A percentile compares a stretch with the other conserved stretches of the same genome.
These are phyloP conservation scores for Saturnispora quitensis DNA, from an alignment of 805 yeast genomes.

Conservation along the genomic window DNA sequence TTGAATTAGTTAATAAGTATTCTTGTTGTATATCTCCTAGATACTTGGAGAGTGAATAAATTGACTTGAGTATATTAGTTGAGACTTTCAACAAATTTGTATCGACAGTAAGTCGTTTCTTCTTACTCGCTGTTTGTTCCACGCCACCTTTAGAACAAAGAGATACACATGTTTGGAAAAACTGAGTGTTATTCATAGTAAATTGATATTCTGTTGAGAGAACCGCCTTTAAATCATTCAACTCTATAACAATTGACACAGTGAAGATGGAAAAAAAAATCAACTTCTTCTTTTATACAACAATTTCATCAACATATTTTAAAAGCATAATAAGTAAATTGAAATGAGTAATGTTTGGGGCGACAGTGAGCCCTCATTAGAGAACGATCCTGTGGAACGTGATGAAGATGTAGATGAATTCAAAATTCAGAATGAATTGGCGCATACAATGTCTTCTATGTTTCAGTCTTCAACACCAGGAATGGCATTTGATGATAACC, in stretches of 20 bases:
- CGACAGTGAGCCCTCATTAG: not conserved
- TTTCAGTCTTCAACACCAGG: conserved; percentile 5
- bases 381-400: not conserved
- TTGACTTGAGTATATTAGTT: conserved; percentile 1
- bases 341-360: conserved; percentile 6
- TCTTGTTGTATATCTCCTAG: conserved; percentile 27
- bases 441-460: conserved; percentile 14
- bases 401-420: conserved; percentile 11
- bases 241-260: not conserved
- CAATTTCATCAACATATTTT: not conserved
- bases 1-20: conserved; percentile 27
- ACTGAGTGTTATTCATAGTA: conserved; percentile 4
- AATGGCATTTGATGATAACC: conserved; percentile 2
- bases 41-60: not conserved
- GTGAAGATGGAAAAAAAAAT: not conserved
- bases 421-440: conserved; percentile 17
- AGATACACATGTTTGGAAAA: conserved; percentile 6
- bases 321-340: not conserved
- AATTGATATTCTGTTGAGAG: not conserved
- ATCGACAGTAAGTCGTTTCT: not conserved
- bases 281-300: not conserved
- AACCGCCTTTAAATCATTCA: not conserved
- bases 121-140: not conserved
- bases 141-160: not conserved
- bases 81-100: not conserved